A percentile compares a stretch with the other conserved stretches of the same genome.
Evolutionary conservation across 257 asterid genomes (phyloP).

Genomic region (Nicotiana tomentosiformis): DNA sequence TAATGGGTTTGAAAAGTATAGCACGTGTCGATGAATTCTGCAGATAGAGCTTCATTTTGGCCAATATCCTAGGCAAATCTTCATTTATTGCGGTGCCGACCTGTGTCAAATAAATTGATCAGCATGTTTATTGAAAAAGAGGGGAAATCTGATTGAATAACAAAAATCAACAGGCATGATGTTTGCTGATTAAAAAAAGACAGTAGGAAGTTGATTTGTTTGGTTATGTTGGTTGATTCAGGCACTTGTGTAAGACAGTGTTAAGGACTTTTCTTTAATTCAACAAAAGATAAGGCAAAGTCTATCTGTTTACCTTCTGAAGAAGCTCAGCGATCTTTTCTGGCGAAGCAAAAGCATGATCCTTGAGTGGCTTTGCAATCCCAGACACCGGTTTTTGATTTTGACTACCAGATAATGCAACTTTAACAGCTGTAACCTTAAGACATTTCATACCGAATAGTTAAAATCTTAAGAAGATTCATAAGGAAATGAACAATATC

Average conservation of each 20-base stretch:
- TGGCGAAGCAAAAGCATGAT: conserved; percentile 93
- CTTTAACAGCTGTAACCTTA: conserved; percentile 95
- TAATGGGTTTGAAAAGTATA: conserved; percentile 89
- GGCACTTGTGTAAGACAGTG: not conserved
- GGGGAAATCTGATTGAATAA: not conserved
- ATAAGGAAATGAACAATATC: not conserved
- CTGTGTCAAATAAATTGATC: conserved; percentile 31
- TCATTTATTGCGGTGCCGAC: conserved; percentile 68
- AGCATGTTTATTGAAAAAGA: not conserved
- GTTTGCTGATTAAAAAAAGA: not conserved
- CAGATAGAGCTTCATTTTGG: conserved; percentile 94
- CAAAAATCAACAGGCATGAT: conserved; percentile 4
- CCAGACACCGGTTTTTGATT: conserved; percentile 54
- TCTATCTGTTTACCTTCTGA: conserved; percentile 56
- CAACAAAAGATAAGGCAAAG: not conserved
- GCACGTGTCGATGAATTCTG: conserved; percentile 91
- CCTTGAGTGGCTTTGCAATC: conserved; percentile 73
- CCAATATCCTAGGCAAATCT: conserved; percentile 75
- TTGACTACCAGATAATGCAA: conserved; percentile 61
- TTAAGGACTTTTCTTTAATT: not conserved
- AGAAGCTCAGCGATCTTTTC: conserved; percentile 84
- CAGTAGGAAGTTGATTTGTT: not conserved
- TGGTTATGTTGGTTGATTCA: not conserved
- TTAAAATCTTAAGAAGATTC: not conserved
- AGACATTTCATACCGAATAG: conserved; percentile 10